A percentile compares a stretch with the other conserved stretches of the same genome.
phyloP scores from a whole-genome alignment of 164 flowering plant genomes.

The Kingdonia uniflora region DNA sequence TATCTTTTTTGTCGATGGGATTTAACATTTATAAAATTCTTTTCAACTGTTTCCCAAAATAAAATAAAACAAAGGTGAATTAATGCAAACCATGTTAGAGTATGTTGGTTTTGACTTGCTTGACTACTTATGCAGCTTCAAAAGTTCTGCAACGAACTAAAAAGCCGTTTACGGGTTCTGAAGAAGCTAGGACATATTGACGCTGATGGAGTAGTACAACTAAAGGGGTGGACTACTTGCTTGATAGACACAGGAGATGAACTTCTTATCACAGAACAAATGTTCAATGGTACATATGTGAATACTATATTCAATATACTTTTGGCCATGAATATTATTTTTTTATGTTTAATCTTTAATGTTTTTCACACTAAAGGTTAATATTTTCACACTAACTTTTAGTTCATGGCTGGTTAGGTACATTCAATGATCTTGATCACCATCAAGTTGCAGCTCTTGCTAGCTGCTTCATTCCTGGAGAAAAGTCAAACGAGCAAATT shows the following conservation, averaged over 20 bases:
- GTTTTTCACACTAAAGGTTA: too few relatives aligned
- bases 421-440: constrained; percentile 92
- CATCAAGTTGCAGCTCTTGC: constrained; percentile 96
- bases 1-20: too few relatives aligned
- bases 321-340: too few relatives aligned
- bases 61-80: too few relatives aligned
- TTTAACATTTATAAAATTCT: too few relatives aligned
- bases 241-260: constrained; percentile 99
- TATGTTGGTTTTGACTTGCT: constrained; percentile 3
- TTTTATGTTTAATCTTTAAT: too few relatives aligned
- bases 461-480: constrained; percentile 98
- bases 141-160: constrained; percentile 92
- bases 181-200: constrained; percentile 97
- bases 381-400: too few relatives aligned
- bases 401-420: constrained; percentile 37
- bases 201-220: constrained; percentile 88
- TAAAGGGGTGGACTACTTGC: constrained; percentile 97
- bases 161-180: constrained; percentile 83
- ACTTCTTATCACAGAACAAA: constrained; percentile 91
- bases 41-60: too few relatives aligned
- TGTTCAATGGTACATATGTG: constrained; percentile 72
- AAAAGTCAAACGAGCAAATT: constrained; percentile 79
- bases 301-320: too few relatives aligned
- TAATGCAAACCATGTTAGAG: too few relatives aligned
- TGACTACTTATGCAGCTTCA: constrained; percentile 55